Evolutionary conservation across 139 green algal species (phyloP).

Genomic region (Diplosphaera chodatii): DNA sequence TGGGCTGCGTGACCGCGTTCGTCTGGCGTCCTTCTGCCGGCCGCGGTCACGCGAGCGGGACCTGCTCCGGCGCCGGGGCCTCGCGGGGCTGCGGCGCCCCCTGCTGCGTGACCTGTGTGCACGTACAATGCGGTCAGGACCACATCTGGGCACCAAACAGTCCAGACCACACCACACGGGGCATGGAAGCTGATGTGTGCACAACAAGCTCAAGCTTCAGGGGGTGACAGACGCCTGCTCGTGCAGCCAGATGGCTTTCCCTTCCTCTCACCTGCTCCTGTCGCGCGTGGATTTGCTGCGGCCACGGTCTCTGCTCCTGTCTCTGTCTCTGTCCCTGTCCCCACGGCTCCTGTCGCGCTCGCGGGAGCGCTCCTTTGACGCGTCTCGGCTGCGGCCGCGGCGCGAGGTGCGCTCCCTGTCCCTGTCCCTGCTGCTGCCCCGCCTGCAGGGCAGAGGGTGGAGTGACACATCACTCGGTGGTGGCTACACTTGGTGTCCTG

Average conservation of each 20-base stretch:
- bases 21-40: neutral
- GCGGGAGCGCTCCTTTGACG: slow-evolving; percentile 11
- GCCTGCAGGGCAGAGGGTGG: slow-evolving; percentile 5
- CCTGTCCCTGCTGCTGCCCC: slow-evolving; percentile 3
- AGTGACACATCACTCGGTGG: neutral
- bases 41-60: neutral
- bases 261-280: no score
- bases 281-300: neutral
- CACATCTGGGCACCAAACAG: no score
- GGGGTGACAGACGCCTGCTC: no score
- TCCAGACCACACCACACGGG: no score
- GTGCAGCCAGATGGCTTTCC: no score
- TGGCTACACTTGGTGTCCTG: neutral
- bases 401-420: slow-evolving; percentile 4
- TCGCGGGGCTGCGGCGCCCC: neutral
- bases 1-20: neutral
- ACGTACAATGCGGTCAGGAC: no score
- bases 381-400: neutral
- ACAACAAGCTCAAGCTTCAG: no score
- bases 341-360: slow-evolving; percentile 1
- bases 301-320: slow-evolving; percentile 11
- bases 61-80: neutral
- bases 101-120: neutral
- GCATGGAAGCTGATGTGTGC: no score
- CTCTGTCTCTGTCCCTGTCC: slow-evolving; percentile 7